Conservation (phyloP, 306 rosid genomes). For the Acacia acuminata region DNA sequence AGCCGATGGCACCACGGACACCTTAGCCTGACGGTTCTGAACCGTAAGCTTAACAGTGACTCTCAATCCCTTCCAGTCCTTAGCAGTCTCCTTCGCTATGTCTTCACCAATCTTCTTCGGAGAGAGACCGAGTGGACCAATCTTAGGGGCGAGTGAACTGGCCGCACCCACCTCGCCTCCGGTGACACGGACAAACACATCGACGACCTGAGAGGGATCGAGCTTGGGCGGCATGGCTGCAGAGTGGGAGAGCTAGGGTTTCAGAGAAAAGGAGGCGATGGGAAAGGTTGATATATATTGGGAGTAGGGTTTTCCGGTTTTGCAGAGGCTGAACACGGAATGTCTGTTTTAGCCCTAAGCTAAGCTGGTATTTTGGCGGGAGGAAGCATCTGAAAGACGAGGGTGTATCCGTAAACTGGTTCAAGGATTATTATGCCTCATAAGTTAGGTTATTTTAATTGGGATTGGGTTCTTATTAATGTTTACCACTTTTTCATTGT, state of each 20-base stretch:
- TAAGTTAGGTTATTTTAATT: no score
- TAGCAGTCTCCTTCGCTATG: constrained; percentile 89
- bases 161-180: constrained; percentile 98
- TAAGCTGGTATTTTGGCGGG: background rate
- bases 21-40: constrained; percentile 93
- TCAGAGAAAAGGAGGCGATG: background rate
- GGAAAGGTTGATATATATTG: background rate
- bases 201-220: constrained; percentile 86
- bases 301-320: constrained; percentile 53
- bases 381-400: background rate
- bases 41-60: constrained; percentile 93
- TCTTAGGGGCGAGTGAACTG: constrained; percentile 90
- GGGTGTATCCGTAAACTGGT: background rate
- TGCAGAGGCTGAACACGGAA: background rate
- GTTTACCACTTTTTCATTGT: no score
- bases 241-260: constrained; percentile 35
- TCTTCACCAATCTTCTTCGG: constrained; percentile 96
- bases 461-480: no score
- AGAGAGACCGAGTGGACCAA: constrained; percentile 91
- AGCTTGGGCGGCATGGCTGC: constrained; percentile 85
- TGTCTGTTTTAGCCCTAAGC: constrained; percentile 7
- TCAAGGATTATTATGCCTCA: no score
- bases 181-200: constrained; percentile 84
- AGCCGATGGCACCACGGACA: constrained; percentile 87
- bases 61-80: constrained; percentile 92